Evolutionary conservation across 495 filamentous ascomycete species (phyloP).

Genomic region (Penicillium maclennaniae): DNA sequence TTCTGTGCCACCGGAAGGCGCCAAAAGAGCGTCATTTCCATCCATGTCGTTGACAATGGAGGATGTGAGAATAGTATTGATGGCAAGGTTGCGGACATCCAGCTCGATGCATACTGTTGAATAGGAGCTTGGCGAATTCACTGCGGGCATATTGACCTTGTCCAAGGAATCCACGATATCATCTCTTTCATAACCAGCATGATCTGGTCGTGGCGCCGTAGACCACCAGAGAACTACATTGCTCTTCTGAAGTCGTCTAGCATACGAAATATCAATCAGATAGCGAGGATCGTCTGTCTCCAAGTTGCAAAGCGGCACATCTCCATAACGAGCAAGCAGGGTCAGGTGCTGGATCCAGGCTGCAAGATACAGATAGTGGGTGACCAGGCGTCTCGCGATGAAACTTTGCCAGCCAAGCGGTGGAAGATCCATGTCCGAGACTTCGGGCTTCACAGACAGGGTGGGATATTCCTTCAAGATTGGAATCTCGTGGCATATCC

Average conservation of each 20-base stretch:
- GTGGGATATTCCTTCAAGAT: slow-evolving; percentile 80
- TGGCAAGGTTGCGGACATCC: slow-evolving; percentile 88
- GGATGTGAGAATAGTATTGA: slow-evolving; percentile 96
- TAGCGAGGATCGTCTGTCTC: slow-evolving; percentile 92
- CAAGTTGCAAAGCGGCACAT: slow-evolving; percentile 91
- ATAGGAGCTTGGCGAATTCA: slow-evolving; percentile 90
- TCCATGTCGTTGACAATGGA: slow-evolving; percentile 97
- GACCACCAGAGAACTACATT: slow-evolving; percentile 99
- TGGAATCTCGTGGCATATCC: slow-evolving; percentile 80
- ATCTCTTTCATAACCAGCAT: slow-evolving; percentile 94
- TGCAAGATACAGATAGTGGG: slow-evolving; percentile 84
- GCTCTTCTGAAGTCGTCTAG: slow-evolving; percentile 81
- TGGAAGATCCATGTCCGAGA: slow-evolving; percentile 79
- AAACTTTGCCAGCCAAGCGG: slow-evolving; percentile 93
- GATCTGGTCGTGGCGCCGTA: slow-evolving; percentile 75
- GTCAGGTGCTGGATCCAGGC: slow-evolving; percentile 88
- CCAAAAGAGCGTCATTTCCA: slow-evolving; percentile 61
- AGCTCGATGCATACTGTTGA: slow-evolving; percentile 96
- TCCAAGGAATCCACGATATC: slow-evolving; percentile 81
- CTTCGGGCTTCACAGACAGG: slow-evolving; percentile 73
- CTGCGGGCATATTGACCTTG: slow-evolving; percentile 86
- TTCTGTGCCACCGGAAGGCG: slow-evolving; percentile 64
- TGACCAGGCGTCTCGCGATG: slow-evolving; percentile 78
- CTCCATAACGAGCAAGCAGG: slow-evolving; percentile 83
- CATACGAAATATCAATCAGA: slow-evolving; percentile 94